These are phyloP conservation scores for Umbilicus rupestris DNA, from an alignment of 164 flowering plant genomes.

Conservation along the genomic window DNA sequence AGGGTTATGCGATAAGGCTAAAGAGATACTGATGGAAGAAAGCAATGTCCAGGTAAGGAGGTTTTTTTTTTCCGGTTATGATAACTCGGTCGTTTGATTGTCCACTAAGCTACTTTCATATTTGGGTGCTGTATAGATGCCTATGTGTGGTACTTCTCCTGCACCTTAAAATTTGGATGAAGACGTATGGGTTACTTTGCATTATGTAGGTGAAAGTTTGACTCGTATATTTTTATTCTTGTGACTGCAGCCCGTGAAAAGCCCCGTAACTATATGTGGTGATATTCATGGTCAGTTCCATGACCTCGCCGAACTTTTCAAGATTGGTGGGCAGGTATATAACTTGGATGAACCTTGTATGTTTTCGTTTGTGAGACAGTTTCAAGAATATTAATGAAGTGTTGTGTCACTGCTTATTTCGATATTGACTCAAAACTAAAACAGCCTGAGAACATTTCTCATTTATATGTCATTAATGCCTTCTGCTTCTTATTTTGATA, in stretches of 20 bases:
- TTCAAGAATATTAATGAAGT: neutral
- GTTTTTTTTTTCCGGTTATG: neutral
- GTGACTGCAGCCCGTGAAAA: slow-evolving; percentile 78
- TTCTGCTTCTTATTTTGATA: slow-evolving; percentile 16
- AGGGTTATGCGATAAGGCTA: slow-evolving; percentile 74
- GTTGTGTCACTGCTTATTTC: neutral
- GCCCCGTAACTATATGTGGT: slow-evolving; percentile 94
- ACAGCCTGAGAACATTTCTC: neutral
- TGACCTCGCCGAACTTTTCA: slow-evolving; percentile 94
- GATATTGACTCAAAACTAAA: neutral
- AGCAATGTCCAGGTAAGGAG: slow-evolving; percentile 78
- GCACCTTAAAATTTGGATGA: no score
- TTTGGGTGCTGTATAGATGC: neutral
- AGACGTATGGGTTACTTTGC: neutral
- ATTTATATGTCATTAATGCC: neutral
- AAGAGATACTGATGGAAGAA: slow-evolving; percentile 89
- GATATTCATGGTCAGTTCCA: slow-evolving; percentile 96
- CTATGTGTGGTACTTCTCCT: no score
- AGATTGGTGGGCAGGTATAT: slow-evolving; percentile 90
- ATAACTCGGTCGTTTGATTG: neutral
- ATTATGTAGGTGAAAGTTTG: slow-evolving; percentile 1
- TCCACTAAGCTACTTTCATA: neutral
- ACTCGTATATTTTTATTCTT: neutral
- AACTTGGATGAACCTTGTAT: slow-evolving; percentile 3
- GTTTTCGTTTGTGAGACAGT: neutral